Evolutionary conservation across 2,329 filamentous ascomycete species (phyloP), one percentile per base, ranked within the genome.

Genomic region (Chrysoporthe puriensis): DNA sequence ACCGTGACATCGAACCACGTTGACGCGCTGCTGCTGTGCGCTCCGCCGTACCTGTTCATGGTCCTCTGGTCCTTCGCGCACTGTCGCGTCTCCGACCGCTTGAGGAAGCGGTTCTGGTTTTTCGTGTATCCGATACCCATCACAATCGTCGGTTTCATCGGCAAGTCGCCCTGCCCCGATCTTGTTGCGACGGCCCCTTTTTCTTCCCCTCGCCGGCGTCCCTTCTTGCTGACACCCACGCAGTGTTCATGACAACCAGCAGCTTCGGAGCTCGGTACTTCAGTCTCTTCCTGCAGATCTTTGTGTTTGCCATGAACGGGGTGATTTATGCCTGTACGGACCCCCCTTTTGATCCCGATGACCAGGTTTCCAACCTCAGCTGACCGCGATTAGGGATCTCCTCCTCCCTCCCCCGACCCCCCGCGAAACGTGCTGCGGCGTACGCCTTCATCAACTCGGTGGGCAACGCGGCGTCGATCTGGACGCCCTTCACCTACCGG

Each of bases 361-460:
- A 32, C 2, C 26, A 26, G 26, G 26, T 32, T 1, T 32, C 14
- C 1, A 50, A 13, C 14, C 36, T 40, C 9, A 40, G 36, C 36
- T 40, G 36, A 54, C 16, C 4, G 32, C 16, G 21, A 36, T 78
- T 79, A 4, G 85, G 84, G 85, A 84, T 86, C 62, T 81, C 81
- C 1, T 81, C 79, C 46, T 79, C 81, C 1, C 80, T 87, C 42
- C 81, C 84, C 0, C 81, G 84, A 0, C 84, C 85, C 0, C 83
- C 84, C 0, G 85, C 84, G 1, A 87, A 87, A 74, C 82, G 84
- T 54, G 84, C 84, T 1, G 84, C 83, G 0, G 83, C 85, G 0
- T 81, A 84, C 60, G 85, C 85, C 1, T 82, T 86, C 59, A 85
- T 87, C 76, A 87, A 87, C 71, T 81, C 82, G 1, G 74, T 87